Evolutionary conservation across 305 asterid species (phyloP).

Genomic region (Rubia peregrina): DNA sequence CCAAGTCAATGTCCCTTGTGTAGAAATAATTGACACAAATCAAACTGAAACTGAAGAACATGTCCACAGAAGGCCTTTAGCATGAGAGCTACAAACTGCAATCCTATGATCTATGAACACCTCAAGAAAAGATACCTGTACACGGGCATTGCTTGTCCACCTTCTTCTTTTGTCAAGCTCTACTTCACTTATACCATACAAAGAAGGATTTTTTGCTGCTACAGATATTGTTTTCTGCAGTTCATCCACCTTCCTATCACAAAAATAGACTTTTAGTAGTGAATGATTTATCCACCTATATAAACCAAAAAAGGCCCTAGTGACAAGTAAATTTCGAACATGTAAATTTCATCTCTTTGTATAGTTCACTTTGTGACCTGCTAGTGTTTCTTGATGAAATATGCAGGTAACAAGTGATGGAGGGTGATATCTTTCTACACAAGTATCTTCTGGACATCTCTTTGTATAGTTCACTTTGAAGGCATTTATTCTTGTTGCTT

Average conservation of each 20-base stretch:
- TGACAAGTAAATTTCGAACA: not conserved
- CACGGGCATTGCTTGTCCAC: conserved; percentile 89
- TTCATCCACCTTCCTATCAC: conserved; percentile 88
- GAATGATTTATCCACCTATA: conserved; percentile 11
- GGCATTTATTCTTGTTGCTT: conserved; percentile 2
- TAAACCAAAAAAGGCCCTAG: conserved; percentile 1
- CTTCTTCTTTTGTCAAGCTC: conserved; percentile 84
- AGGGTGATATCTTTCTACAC: not conserved
- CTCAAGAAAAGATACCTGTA: conserved; percentile 47
- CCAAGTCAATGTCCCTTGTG: not conserved
- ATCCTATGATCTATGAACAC: not conserved
- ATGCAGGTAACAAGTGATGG: not conserved
- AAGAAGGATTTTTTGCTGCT: conserved; percentile 76
- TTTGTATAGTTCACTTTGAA: not conserved
- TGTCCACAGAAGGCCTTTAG: not conserved
- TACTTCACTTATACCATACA: conserved; percentile 57
- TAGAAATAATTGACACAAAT: not conserved
- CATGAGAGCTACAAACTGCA: conserved; percentile 1
- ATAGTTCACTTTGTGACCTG: not conserved
- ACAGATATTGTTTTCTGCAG: conserved; percentile 78
- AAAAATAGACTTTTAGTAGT: conserved; percentile 40
- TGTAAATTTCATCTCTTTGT: not conserved
- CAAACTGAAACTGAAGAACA: not conserved
- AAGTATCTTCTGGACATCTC: not conserved
- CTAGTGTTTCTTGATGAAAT: not conserved